These are phyloP conservation scores for Fraxinus angustifolia DNA, from an alignment of 305 asterid genomes.

Conservation along the genomic window DNA sequence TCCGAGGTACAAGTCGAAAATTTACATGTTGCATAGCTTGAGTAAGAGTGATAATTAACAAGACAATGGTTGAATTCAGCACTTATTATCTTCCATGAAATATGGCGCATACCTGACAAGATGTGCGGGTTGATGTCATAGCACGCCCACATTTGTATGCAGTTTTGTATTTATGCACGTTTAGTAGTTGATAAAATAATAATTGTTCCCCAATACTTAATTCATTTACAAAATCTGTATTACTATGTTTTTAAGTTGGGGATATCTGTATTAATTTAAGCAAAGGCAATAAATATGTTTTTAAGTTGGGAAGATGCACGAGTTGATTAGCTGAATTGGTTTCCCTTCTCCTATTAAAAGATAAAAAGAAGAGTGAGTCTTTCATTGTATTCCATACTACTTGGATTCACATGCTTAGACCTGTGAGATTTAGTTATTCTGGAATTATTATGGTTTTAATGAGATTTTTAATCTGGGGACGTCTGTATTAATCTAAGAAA, in stretches of 20 bases:
- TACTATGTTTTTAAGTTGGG: neutral
- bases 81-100: neutral
- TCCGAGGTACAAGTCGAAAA: neutral
- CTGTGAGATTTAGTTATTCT: neutral
- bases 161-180: neutral
- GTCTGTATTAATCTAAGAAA: neutral
- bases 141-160: too few relatives aligned
- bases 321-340: neutral
- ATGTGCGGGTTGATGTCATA: neutral
- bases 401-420: neutral
- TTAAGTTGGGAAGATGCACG: neutral
- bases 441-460: neutral
- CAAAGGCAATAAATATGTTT: neutral
- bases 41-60: neutral
- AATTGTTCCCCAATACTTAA: neutral
- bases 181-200: neutral
- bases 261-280: neutral
- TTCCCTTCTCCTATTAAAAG: neutral
- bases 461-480: neutral
- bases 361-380: neutral
- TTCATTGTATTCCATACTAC: neutral
- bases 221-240: neutral
- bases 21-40: neutral
- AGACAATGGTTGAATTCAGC: neutral
- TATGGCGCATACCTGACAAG: neutral